Evolutionary conservation across 345 rosid genomes (phyloP).

Genomic region (Balakata baccata): DNA sequence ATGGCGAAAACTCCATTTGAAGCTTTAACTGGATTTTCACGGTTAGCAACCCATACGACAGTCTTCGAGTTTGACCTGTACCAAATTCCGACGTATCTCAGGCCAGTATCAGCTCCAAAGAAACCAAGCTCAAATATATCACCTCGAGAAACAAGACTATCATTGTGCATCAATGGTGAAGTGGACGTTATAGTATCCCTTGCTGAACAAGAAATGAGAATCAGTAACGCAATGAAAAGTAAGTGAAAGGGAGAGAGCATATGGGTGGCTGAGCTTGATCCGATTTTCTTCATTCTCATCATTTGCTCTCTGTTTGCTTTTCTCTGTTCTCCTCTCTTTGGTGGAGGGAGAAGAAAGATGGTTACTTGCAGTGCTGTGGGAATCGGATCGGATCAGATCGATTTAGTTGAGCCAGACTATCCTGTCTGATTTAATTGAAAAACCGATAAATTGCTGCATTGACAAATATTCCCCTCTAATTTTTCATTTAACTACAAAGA

Average conservation of each 20-base stretch:
- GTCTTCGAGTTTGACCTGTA: not conserved
- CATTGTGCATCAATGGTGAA: not conserved
- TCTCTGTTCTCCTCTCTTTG: too few relatives aligned
- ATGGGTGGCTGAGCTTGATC: too few relatives aligned
- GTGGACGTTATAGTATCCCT: constrained; percentile 12
- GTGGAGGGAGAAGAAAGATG: too few relatives aligned
- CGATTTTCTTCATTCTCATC: too few relatives aligned
- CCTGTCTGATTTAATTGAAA: too few relatives aligned
- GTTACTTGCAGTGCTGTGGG: too few relatives aligned
- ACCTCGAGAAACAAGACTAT: constrained; percentile 28
- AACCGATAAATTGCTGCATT: too few relatives aligned
- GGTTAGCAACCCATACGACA: constrained; percentile 24
- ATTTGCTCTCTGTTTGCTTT: too few relatives aligned
- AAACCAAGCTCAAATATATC: constrained; percentile 35
- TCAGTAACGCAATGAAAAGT: not conserved
- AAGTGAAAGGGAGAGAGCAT: not conserved
- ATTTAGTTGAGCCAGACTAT: too few relatives aligned
- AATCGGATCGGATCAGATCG: too few relatives aligned
- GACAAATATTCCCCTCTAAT: too few relatives aligned
- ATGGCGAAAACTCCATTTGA: not conserved
- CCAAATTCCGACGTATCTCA: constrained; percentile 17
- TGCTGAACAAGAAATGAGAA: not conserved
- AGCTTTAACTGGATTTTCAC: not conserved
- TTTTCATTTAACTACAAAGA: too few relatives aligned
- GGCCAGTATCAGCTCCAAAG: not conserved